Evolutionary conservation across 1,284 basidiomycete species (phyloP).

Genomic region (Marasmius oreades): DNA sequence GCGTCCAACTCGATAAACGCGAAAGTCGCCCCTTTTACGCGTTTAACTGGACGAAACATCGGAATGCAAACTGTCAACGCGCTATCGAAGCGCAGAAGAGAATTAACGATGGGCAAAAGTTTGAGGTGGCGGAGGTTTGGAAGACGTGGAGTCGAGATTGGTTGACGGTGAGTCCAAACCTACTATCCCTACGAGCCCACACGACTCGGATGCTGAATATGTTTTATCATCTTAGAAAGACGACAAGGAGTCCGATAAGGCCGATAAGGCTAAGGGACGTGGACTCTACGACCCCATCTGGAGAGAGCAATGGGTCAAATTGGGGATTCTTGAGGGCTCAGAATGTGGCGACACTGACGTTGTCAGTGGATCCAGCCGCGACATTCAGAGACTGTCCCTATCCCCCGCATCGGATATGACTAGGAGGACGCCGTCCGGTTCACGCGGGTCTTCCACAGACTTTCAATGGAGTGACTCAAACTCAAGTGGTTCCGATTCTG

Average conservation of each 20-base stretch:
- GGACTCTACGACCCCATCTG: neutral
- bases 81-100: neutral
- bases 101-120: neutral
- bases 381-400: too few relatives aligned
- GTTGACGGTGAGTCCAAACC: neutral
- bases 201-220: neutral
- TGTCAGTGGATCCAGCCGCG: too few relatives aligned
- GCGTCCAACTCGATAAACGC: neutral
- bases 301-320: neutral
- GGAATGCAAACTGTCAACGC: neutral
- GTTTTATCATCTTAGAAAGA: neutral
- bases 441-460: too few relatives aligned
- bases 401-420: too few relatives aligned
- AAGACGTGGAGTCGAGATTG: neutral
- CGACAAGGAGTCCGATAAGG: neutral
- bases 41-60: neutral
- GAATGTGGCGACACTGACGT: too few relatives aligned
- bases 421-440: too few relatives aligned
- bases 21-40: neutral
- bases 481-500: too few relatives aligned
- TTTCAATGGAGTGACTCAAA: too few relatives aligned
- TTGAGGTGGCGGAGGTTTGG: neutral
- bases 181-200: neutral
- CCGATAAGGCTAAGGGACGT: neutral
- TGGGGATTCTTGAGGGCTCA: neutral